A percentile compares a stretch with the other conserved stretches of the same genome.
These are phyloP conservation scores for Trichodelitschia bisporula DNA, from an alignment of 495 filamentous ascomycete species.

Conservation along the genomic window DNA sequence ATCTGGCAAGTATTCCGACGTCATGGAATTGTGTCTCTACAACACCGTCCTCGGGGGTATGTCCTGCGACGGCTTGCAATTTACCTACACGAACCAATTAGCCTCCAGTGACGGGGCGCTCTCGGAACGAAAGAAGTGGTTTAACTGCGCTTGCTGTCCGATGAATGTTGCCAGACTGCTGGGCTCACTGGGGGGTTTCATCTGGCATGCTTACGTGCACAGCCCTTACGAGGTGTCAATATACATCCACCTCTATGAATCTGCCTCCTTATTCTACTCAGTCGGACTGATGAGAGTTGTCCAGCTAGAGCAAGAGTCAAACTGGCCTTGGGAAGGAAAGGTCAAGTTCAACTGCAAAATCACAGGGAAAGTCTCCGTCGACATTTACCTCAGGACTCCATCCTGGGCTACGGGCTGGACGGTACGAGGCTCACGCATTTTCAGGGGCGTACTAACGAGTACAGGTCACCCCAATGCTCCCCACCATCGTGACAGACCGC, in stretches of 20 bases:
- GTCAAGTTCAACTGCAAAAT: conserved; percentile 19
- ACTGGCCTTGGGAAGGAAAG: conserved; percentile 31
- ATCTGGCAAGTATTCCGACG: conserved; percentile 27
- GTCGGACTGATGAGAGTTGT: no score
- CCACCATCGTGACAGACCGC: conserved; percentile 12
- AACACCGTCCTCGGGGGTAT: conserved; percentile 32
- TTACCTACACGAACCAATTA: conserved; percentile 32
- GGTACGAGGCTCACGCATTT: conserved; percentile 9
- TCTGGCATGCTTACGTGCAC: conserved; percentile 20
- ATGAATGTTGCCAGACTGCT: conserved; percentile 29
- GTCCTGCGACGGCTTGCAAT: conserved; percentile 22
- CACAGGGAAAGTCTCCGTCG: conserved; percentile 12
- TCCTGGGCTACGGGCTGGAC: conserved; percentile 23
- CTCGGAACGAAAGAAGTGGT: conserved; percentile 24
- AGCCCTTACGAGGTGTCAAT: conserved; percentile 13
- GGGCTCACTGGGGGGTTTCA: conserved; percentile 27
- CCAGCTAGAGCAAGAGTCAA: conserved; percentile 22
- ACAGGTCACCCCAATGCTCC: conserved; percentile 11
- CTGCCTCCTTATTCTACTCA: no score
- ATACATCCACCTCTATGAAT: conserved; percentile 27
- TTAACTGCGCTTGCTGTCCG: conserved; percentile 31
- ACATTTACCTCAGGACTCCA: conserved; percentile 24
- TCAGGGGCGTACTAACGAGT: conserved; percentile 3
- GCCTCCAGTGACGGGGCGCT: conserved; percentile 24
- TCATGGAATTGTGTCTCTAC: conserved; percentile 34